Conservation (phyloP, 148 eudicot genomes). For the Rhododendron simsii region DNA sequence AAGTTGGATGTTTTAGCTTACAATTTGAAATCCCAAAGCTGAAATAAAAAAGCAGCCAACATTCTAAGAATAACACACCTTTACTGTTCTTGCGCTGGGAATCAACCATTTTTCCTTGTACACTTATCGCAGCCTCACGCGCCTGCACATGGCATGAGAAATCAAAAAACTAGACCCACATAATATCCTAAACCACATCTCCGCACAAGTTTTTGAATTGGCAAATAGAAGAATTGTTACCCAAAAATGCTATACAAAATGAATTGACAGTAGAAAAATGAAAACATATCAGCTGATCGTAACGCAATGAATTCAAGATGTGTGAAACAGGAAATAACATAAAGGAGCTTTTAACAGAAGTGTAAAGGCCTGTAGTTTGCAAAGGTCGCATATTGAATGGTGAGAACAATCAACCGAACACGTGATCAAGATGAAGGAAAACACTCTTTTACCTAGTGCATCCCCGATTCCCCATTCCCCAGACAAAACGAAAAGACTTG, state of each 20-base stretch:
- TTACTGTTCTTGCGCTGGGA: slow-evolving; percentile 81
- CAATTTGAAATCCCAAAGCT: not conserved
- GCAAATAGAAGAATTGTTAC: not conserved
- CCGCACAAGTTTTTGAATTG: not conserved
- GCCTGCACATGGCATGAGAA: slow-evolving; percentile 36
- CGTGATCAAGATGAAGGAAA: not conserved
- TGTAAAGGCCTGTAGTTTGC: not conserved
- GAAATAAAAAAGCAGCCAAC: not conserved
- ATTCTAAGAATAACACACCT: slow-evolving; percentile 44
- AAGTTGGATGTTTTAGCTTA: not conserved
- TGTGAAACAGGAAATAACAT: not conserved
- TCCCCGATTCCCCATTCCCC: not conserved
- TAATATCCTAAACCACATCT: not conserved
- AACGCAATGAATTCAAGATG: not conserved
- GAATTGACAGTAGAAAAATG: not conserved
- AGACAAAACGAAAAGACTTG: not conserved
- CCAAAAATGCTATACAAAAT: not conserved
- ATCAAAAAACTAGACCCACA: slow-evolving; percentile 2
- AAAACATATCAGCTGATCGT: not conserved
- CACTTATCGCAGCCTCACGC: slow-evolving; percentile 69
- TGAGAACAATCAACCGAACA: not conserved
- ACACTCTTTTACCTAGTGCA: not conserved
- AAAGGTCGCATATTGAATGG: not conserved
- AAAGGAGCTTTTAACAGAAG: not conserved
- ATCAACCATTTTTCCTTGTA: slow-evolving; percentile 85